phyloP scores from a whole-genome alignment of 2,329 filamentous ascomycete genomes.

The Cercospora sp. region DNA sequence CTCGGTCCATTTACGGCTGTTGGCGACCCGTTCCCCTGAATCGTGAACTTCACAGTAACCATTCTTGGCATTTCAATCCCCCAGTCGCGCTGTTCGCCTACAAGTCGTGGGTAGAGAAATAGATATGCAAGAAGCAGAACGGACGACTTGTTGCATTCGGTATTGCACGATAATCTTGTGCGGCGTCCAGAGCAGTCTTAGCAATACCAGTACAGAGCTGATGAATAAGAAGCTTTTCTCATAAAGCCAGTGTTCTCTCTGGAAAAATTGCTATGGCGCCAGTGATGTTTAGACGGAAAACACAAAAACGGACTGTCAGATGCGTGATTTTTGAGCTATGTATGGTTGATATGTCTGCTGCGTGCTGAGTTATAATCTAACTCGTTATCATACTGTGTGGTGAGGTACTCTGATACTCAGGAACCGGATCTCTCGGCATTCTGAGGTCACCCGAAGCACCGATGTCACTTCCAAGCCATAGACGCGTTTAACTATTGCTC shows the following conservation, averaged over 20 bases:
- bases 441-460: neutral
- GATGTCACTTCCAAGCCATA: neutral
- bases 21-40: too few species aligned
- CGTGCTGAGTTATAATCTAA: neutral
- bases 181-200: neutral
- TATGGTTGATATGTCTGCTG: neutral
- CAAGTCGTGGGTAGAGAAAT: too few species aligned
- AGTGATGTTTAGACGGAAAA: neutral
- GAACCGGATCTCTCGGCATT: neutral
- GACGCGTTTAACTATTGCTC: neutral
- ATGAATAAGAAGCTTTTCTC: neutral
- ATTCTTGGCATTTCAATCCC: too few species aligned
- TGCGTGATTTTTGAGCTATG: neutral
- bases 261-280: neutral
- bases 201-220: neutral
- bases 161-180: neutral
- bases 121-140: too few species aligned
- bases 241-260: neutral
- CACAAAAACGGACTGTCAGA: neutral
- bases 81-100: too few species aligned
- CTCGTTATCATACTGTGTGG: neutral
- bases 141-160: too few species aligned
- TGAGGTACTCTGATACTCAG: neutral
- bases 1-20: neutral
- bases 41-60: too few species aligned